Base-by-base conservation (phyloP, 2,329 filamentous ascomycete genomes). In the Achaetomium macrosporum region DNA sequence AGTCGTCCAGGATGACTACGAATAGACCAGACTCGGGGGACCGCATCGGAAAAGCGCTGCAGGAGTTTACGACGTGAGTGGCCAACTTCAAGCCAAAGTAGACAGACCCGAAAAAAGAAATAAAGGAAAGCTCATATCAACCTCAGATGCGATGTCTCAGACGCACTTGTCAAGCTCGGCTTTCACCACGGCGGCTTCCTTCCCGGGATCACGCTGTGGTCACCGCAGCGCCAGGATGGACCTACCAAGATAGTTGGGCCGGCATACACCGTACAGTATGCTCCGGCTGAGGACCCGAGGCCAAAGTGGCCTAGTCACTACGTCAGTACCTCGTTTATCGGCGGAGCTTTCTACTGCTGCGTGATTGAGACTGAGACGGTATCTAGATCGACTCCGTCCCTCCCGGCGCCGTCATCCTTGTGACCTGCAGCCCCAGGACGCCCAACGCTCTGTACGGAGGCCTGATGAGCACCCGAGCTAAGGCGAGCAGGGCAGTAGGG, bases 371-470 rank as follows among this genome's bases (percentile, higher is more conserved):
- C 42, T 51, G 13, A 37, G 35, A 13, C 12, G 12, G 7, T 9
- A n/a, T 36, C 25, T 54, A 78, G 74, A 78, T 80, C 56, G 76
- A 80, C 60, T 63, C 65, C 0, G 69, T 79, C 10, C 76, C 76
- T 0, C 51, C 63, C 1, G 74, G 73, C 19, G 68, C 73, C 1
- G 72, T 79, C 0, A 57, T 79, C 16, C 79, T 80, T 59, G 69
- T 81, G 13, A 77, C 76, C 2, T 71, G 71, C 41, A 76, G 76
- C 5, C 63, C 68, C 1, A 63, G 63, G 37, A 71, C 66, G 17
- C 70, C 75, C 43, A 79, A 79, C 56, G 76, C 76, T 42, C 72
- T 76, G 41, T 81, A 78, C 58, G 78, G 77, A 31, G 76, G 77
- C 1, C 65, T 81, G 20, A 80, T 79, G 77, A 73, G 72, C 20